Conservation (phyloP, 1,284 basidiomycete species). For the Tetrapyrgos nigripes region DNA sequence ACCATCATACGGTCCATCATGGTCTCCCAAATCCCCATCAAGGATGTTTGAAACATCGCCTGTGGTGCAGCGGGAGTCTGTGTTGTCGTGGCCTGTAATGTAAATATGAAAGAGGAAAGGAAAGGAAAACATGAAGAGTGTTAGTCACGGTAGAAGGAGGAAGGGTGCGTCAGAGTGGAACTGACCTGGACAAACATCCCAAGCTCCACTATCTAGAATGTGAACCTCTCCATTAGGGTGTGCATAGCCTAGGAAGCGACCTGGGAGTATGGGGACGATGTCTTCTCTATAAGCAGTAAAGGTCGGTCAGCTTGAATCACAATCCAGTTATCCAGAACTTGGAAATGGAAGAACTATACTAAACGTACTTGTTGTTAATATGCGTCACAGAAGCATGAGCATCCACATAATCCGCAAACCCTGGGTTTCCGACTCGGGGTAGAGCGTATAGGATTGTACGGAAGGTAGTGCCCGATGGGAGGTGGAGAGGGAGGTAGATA, state of each 20-base stretch:
- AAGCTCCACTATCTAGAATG: slow-evolving; percentile 40
- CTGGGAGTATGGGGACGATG: slow-evolving; percentile 54
- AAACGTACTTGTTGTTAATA: slow-evolving; percentile 54
- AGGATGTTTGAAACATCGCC: slow-evolving; percentile 62
- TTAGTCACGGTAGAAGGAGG: not conserved
- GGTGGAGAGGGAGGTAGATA: slow-evolving; percentile 38
- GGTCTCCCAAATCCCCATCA: slow-evolving; percentile 47
- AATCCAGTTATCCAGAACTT: slow-evolving; percentile 12
- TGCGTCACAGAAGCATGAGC: slow-evolving; percentile 45
- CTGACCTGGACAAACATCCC: slow-evolving; percentile 49
- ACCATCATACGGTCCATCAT: slow-evolving; percentile 42
- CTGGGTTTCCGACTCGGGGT: slow-evolving; percentile 70
- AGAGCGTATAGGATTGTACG: slow-evolving; percentile 53
- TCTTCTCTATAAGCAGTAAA: slow-evolving; percentile 38
- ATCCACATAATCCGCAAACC: slow-evolving; percentile 64
- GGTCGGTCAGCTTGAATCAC: slow-evolving; percentile 2
- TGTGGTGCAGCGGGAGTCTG: slow-evolving; percentile 53
- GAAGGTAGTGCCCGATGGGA: slow-evolving; percentile 33
- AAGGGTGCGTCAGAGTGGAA: not conserved
- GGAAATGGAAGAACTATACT: not conserved
- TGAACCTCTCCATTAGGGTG: slow-evolving; percentile 68
- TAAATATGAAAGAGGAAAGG: not conserved
- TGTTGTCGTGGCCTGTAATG: slow-evolving; percentile 60
- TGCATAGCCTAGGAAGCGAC: slow-evolving; percentile 55
- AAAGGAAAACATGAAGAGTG: not conserved